phyloP scores from a whole-genome alignment of 2,329 filamentous ascomycete genomes.

The Arthroderma uncinatum region DNA sequence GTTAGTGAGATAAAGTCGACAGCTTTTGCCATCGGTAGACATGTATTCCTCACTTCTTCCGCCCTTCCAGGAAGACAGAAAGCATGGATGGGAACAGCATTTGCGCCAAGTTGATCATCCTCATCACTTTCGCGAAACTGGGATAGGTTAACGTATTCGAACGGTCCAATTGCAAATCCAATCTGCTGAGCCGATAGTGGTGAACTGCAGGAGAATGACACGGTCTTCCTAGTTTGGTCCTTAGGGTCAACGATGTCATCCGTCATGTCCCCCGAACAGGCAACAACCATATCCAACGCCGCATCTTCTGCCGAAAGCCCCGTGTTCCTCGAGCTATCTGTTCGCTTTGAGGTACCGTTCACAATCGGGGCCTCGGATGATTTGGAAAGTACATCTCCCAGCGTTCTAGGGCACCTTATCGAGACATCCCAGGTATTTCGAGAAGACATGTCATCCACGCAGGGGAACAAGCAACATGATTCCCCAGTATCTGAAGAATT shows the following conservation, averaged over 20 bases:
- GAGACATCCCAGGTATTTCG: constrained; percentile 80
- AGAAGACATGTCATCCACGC: constrained; percentile 72
- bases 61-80: constrained; percentile 79
- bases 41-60: constrained; percentile 77
- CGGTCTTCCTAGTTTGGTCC: constrained; percentile 73
- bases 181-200: constrained; percentile 77
- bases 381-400: constrained; percentile 58
- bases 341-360: constrained; percentile 20
- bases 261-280: constrained; percentile 80
- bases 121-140: constrained; percentile 84
- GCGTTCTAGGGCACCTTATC: constrained; percentile 71
- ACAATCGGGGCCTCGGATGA: constrained; percentile 16
- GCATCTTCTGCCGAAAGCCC: constrained; percentile 65
- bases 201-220: constrained; percentile 67
- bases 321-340: constrained; percentile 22
- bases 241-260: constrained; percentile 69
- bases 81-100: constrained; percentile 76
- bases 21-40: constrained; percentile 68
- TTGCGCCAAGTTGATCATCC: constrained; percentile 79
- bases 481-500: constrained; percentile 67
- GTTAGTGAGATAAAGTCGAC: constrained; percentile 85
- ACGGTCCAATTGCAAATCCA: constrained; percentile 87
- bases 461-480: constrained; percentile 81
- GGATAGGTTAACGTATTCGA: constrained; percentile 82
- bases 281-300: constrained; percentile 73